Evolutionary conservation across 495 filamentous ascomycete species (phyloP), one percentile per base, ranked within the genome.

Genomic region (Parathielavia hyrcaniae): DNA sequence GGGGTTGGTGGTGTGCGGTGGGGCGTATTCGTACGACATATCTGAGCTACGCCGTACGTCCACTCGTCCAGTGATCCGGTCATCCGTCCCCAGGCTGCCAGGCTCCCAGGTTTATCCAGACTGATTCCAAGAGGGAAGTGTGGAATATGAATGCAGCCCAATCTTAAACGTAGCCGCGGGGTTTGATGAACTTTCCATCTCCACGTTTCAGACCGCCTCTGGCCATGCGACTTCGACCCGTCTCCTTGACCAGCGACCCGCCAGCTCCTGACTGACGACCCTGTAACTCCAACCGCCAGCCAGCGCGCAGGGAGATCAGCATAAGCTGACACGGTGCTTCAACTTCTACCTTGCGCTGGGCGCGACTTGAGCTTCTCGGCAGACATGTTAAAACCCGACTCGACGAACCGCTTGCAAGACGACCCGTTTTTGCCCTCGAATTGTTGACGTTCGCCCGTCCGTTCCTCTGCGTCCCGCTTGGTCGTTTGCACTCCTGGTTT

Each of bases 71-170:
- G n/a, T 14, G 39, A 40, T 53, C 53, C 53, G 41, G 36, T 46
- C 30, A 46, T 47, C 43, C 48, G 45, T 23, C 53, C 36, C 53
- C 50, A 52, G 36, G 35, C 36, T n/a, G n/a, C n/a, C n/a, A n/a
- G n/a, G n/a, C n/a, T n/a, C n/a, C n/a, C n/a, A n/a, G n/a, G n/a
- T n/a, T n/a, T n/a, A n/a, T n/a, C n/a, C n/a, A n/a, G n/a, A n/a
- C n/a, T n/a, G n/a, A 16, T 22, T 14, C 20, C 48, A 10, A 50
- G 46, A n/a, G 36, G 5, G 41, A 2, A 30, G 26, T 30, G 26
- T 23, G 46, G 39, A 32, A 40, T 59, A 59, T 59, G 50, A 59
- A 59, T 41, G 49, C 46, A 46, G 41, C 26, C 26, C 26, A 30
- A 32, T 10, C 20, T 2, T 19, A 49, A 35, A n/a, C 14, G n/a